Evolutionary conservation across 345 rosid genomes (phyloP).

Genomic region (Eutrema yunnanense): DNA sequence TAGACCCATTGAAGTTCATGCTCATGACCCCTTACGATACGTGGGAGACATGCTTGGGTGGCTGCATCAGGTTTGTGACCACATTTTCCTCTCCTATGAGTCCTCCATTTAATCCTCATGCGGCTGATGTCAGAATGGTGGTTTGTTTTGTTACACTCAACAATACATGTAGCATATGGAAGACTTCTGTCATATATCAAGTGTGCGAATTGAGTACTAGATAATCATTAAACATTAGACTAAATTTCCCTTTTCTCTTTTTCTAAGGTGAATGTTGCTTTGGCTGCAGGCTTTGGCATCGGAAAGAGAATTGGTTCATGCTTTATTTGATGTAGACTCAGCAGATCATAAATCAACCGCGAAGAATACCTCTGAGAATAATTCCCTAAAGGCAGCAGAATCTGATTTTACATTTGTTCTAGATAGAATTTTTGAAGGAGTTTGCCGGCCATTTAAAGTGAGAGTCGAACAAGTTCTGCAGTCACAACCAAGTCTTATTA

Average conservation of each 20-base stretch:
- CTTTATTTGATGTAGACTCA: slow-evolving; percentile 76
- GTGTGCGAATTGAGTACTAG: background rate
- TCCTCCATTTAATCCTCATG: background rate
- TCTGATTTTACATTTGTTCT: slow-evolving; percentile 77
- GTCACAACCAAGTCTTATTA: slow-evolving; percentile 93
- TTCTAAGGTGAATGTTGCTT: slow-evolving; percentile 6
- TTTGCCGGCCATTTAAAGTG: slow-evolving; percentile 98
- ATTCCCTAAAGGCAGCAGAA: slow-evolving; percentile 58
- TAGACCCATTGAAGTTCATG: slow-evolving; percentile 99
- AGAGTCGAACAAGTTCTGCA: slow-evolving; percentile 97
- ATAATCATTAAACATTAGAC: background rate
- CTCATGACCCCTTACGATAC: slow-evolving; percentile 97
- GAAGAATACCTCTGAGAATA: slow-evolving; percentile 48
- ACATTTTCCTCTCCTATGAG: background rate
- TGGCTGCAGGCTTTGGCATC: slow-evolving; percentile 88
- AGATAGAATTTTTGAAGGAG: slow-evolving; percentile 99
- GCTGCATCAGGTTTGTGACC: slow-evolving; percentile 84
- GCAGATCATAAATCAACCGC: slow-evolving; percentile 54
- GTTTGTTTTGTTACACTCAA: background rate
- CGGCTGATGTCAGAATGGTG: background rate
- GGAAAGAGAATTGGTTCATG: slow-evolving; percentile 87
- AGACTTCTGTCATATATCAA: background rate
- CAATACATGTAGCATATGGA: background rate
- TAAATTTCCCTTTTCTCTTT: background rate
- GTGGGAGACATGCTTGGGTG: slow-evolving; percentile 99